Conservation (phyloP, 2,329 filamentous ascomycete genomes). For the Leptographium wingfieldii region DNA sequence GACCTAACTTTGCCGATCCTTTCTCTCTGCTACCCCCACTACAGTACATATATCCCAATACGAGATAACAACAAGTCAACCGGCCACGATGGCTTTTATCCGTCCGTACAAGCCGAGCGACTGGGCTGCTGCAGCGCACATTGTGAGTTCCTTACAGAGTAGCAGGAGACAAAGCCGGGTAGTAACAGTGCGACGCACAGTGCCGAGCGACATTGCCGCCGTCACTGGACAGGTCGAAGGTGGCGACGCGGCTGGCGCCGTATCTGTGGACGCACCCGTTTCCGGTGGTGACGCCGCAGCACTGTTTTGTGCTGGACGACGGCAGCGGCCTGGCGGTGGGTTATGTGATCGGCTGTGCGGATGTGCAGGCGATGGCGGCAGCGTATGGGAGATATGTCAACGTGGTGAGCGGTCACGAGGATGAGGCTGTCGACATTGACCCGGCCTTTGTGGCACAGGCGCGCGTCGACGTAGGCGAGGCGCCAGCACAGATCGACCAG, state of each 20-base stretch:
- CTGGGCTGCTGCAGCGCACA: constrained; percentile 27
- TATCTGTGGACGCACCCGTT: constrained; percentile 41
- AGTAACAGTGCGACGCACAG: constrained; percentile 15
- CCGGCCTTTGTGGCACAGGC: constrained; percentile 7
- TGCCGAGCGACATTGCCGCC: constrained; percentile 35
- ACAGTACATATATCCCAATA: neutral
- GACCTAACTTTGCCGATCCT: too few species aligned
- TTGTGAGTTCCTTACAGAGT: constrained; percentile 20
- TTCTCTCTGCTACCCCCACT: neutral
- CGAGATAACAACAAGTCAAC: neutral
- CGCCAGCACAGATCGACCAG: constrained; percentile 16
- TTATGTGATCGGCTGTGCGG: constrained; percentile 35
- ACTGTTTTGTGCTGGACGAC: constrained; percentile 37
- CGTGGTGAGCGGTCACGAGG: constrained; percentile 18
- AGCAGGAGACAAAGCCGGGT: neutral
- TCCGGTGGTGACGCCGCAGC: constrained; percentile 30
- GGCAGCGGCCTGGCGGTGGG: constrained; percentile 30
- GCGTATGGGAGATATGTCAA: constrained; percentile 26
- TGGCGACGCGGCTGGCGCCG: constrained; percentile 25
- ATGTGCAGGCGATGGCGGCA: constrained; percentile 26
- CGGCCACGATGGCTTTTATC: constrained; percentile 29
- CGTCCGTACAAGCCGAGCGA: constrained; percentile 26
- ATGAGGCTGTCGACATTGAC: neutral
- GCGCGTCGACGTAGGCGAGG: constrained; percentile 12
- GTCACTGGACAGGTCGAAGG: constrained; percentile 23